Evolutionary conservation across 768 basidiomycete species (phyloP).

Genomic region (Dentipellis fragilis): DNA sequence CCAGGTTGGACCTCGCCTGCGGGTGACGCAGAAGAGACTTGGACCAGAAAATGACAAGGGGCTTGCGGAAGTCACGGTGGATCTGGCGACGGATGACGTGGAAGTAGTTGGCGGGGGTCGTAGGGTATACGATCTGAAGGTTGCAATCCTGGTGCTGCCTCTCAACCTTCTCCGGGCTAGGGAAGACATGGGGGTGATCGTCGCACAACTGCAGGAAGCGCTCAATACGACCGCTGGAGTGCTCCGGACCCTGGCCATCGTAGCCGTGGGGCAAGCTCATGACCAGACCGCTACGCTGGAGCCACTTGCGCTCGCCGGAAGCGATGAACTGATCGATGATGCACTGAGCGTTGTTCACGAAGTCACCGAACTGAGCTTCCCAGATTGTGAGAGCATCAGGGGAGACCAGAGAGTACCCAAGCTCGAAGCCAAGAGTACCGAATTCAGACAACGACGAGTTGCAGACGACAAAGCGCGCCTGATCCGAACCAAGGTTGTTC

Average conservation of each 20-base stretch:
- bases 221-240: slow-evolving; percentile 92
- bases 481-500: slow-evolving; percentile 77
- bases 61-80: slow-evolving; percentile 97
- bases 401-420: slow-evolving; percentile 96
- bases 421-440: slow-evolving; percentile 91
- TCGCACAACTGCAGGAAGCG: slow-evolving; percentile 97
- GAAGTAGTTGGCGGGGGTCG: slow-evolving; percentile 97
- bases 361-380: slow-evolving; percentile 99
- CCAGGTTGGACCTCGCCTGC: slow-evolving; percentile 74
- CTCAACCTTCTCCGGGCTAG: slow-evolving; percentile 80
- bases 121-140: slow-evolving; percentile 97
- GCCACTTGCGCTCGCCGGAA: slow-evolving; percentile 95
- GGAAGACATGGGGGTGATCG: slow-evolving; percentile 90
- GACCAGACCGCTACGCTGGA: slow-evolving; percentile 87
- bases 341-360: slow-evolving; percentile 93
- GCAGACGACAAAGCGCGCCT: slow-evolving; percentile 90
- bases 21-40: slow-evolving; percentile 94
- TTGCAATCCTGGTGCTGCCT: slow-evolving; percentile 98
- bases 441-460: slow-evolving; percentile 97
- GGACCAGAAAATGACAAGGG: slow-evolving; percentile 93
- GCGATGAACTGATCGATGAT: slow-evolving; percentile 99
- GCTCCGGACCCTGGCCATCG: slow-evolving; percentile 97
- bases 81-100: slow-evolving; percentile 95
- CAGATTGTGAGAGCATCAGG: slow-evolving; percentile 89
- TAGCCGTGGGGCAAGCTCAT: slow-evolving; percentile 91